phyloP scores from a whole-genome alignment of 2,329 filamentous ascomycete genomes.

The Aureobasidium pullulans region DNA sequence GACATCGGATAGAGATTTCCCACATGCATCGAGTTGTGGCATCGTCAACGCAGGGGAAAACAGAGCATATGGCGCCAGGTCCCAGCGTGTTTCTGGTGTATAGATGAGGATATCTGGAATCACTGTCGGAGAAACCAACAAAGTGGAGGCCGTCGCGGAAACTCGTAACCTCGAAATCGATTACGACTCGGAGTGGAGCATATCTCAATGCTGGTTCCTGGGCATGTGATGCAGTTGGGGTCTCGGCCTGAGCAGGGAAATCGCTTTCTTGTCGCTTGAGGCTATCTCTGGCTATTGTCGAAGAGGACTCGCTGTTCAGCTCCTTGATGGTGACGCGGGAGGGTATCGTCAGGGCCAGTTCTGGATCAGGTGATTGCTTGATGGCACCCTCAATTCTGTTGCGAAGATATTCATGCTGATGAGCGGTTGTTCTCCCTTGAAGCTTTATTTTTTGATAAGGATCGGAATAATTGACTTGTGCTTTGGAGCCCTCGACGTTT shows the following conservation, averaged over 20 bases:
- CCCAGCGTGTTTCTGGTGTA: constrained; percentile 79
- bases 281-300: constrained; percentile 35
- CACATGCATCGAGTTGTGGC: constrained; percentile 73
- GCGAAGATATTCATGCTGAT: constrained; percentile 71
- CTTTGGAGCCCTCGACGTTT: constrained; percentile 34
- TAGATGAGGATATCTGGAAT: constrained; percentile 79
- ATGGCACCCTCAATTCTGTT: constrained; percentile 56
- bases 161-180: constrained; percentile 70
- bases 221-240: constrained; percentile 21
- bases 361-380: constrained; percentile 45
- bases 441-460: constrained; percentile 60
- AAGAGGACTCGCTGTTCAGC: constrained; percentile 41
- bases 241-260: constrained; percentile 22
- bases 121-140: constrained; percentile 72
- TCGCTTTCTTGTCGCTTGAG: constrained; percentile 27
- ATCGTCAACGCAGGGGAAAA: constrained; percentile 93
- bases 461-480: constrained; percentile 45
- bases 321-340: constrained; percentile 56
- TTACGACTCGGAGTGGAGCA: constrained; percentile 55
- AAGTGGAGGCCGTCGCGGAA: constrained; percentile 87
- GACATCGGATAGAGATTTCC: constrained; percentile 81
- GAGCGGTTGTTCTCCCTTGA: constrained; percentile 54
- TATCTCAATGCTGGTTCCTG: constrained; percentile 36
- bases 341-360: constrained; percentile 53
- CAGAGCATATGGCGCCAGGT: constrained; percentile 70